These are phyloP conservation scores for Berberis thunbergii DNA, from an alignment of 164 flowering plant genomes.

Conservation along the genomic window DNA sequence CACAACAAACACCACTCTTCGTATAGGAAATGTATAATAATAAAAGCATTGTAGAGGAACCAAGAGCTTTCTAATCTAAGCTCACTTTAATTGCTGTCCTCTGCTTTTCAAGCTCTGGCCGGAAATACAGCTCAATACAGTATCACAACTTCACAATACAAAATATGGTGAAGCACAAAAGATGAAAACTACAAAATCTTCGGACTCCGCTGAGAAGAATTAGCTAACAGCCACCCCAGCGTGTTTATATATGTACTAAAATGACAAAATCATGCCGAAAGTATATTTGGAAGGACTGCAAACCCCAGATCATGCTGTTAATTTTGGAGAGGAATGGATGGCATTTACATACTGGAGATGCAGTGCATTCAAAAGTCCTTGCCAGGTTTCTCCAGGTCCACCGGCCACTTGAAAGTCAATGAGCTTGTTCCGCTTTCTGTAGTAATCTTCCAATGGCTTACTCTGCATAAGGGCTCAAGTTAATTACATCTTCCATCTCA, in stretches of 20 bases:
- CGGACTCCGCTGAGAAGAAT: not conserved
- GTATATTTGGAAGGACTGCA: not conserved
- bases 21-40: not conserved
- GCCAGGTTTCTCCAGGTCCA: constrained; percentile 82
- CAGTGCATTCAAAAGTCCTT: constrained; percentile 74
- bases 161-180: not conserved
- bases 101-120: constrained; percentile 3
- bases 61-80: not conserved
- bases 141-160: constrained; percentile 1
- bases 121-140: constrained; percentile 3
- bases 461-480: constrained; percentile 24
- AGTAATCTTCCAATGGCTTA: constrained; percentile 81
- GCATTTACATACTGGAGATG: constrained; percentile 50
- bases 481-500: no score
- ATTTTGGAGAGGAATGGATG: constrained; percentile 18
- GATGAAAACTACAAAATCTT: not conserved
- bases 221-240: not conserved
- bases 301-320: constrained; percentile 15
- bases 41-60: not conserved
- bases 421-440: constrained; percentile 74
- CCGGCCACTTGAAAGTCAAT: constrained; percentile 59
- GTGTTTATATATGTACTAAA: constrained; percentile 5
- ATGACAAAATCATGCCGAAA: not conserved
- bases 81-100: not conserved
- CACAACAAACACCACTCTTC: not conserved